Conservation (phyloP, 768 basidiomycete genomes). For the Mycena venus region DNA sequence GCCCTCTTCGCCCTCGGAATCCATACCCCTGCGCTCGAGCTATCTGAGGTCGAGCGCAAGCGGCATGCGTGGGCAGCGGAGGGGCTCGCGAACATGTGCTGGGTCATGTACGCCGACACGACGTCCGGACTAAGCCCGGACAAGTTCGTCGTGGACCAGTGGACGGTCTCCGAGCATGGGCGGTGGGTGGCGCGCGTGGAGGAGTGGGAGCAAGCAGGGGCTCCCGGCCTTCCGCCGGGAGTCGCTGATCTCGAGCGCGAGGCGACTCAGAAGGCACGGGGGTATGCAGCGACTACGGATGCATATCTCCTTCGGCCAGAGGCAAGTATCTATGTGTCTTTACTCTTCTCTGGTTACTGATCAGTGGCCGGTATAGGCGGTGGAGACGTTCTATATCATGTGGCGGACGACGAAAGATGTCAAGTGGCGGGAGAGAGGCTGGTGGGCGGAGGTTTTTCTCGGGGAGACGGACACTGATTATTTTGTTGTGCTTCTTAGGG, state of each 20-base stretch:
- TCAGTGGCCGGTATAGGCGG: constrained; percentile 36
- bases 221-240: constrained; percentile 35
- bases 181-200: constrained; percentile 40
- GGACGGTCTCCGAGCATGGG: constrained; percentile 26
- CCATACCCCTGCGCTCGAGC: constrained; percentile 49
- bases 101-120: constrained; percentile 63
- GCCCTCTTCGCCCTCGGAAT: constrained; percentile 73
- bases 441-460: constrained; percentile 42
- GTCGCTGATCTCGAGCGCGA: constrained; percentile 27
- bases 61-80: constrained; percentile 60
- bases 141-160: constrained; percentile 35
- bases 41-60: constrained; percentile 42
- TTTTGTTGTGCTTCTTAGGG: constrained; percentile 30
- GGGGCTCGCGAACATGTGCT: constrained; percentile 61
- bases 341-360: background rate
- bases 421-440: constrained; percentile 54
- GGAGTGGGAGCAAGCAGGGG: constrained; percentile 44
- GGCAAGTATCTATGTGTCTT: constrained; percentile 36
- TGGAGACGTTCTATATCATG: constrained; percentile 54
- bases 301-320: constrained; percentile 52
- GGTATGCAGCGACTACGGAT: constrained; percentile 40
- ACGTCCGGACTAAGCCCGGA: constrained; percentile 66
- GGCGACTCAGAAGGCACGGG: constrained; percentile 23
- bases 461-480: constrained; percentile 48
- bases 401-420: constrained; percentile 53